phyloP scores from a whole-genome alignment of 768 basidiomycete species.

The Hypholoma sublateritium region DNA sequence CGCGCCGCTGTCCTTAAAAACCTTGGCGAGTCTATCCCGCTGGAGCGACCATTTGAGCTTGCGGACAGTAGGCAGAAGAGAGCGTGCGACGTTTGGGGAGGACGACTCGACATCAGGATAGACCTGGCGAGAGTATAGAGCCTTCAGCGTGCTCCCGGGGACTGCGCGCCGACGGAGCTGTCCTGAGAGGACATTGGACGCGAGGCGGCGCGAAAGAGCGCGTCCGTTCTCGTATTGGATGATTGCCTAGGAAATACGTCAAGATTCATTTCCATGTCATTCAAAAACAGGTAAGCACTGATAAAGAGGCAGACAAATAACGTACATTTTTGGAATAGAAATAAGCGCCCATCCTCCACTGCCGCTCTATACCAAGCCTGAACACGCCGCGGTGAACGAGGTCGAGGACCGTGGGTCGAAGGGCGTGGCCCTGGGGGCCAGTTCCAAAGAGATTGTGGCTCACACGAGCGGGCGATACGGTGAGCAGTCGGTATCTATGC shows the following conservation, averaged over 20 bases:
- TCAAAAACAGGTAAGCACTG: background rate
- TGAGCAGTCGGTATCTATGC: slow-evolving; percentile 57
- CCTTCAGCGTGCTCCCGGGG: slow-evolving; percentile 35
- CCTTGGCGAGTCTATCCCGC: slow-evolving; percentile 58
- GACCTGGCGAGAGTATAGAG: slow-evolving; percentile 49
- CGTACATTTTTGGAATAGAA: slow-evolving; percentile 61
- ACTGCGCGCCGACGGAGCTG: slow-evolving; percentile 48
- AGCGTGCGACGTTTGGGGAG: slow-evolving; percentile 53
- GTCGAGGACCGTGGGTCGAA: slow-evolving; percentile 67
- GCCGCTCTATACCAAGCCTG: slow-evolving; percentile 60
- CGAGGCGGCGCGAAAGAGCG: slow-evolving; percentile 52
- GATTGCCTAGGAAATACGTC: slow-evolving; percentile 47
- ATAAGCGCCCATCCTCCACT: slow-evolving; percentile 67
- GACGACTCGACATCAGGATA: slow-evolving; percentile 67
- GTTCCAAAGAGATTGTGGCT: slow-evolving; percentile 63
- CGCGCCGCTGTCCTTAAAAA: slow-evolving; percentile 47
- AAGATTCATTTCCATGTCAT: background rate
- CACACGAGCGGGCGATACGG: slow-evolving; percentile 68
- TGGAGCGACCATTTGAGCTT: slow-evolving; percentile 73
- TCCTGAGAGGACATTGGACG: slow-evolving; percentile 48
- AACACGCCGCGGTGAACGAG: slow-evolving; percentile 71
- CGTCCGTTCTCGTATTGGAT: slow-evolving; percentile 63
- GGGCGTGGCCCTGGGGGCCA: slow-evolving; percentile 50
- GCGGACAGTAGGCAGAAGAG: slow-evolving; percentile 62
- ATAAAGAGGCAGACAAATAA: slow-evolving; percentile 5